Percentiles rank a stretch among this genome's conserved stretches.
Evolutionary conservation across 2,329 filamentous ascomycete genomes (phyloP).

Genomic region (Fusarium nelsonii): DNA sequence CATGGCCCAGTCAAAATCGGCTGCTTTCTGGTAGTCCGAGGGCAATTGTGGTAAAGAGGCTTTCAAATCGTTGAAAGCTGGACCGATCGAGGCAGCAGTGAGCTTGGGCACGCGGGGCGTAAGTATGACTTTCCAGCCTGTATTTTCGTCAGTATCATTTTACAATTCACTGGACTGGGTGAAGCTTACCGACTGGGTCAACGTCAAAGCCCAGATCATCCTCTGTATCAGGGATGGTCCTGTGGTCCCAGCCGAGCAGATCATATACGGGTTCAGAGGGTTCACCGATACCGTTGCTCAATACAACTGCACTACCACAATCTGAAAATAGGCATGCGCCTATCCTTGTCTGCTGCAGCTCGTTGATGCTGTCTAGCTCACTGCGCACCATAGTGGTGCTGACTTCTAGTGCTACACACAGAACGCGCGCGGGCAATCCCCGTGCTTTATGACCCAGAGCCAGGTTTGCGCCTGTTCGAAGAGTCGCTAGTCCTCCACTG

Average conservation of each 20-base stretch:
- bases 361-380: slow-evolving; percentile 73
- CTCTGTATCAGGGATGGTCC: slow-evolving; percentile 71
- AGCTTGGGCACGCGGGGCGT: slow-evolving; percentile 71
- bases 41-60: slow-evolving; percentile 61
- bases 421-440: slow-evolving; percentile 69
- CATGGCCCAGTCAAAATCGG: slow-evolving; percentile 79
- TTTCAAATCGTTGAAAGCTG: slow-evolving; percentile 68
- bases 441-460: slow-evolving; percentile 72
- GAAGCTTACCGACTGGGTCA: slow-evolving; percentile 66
- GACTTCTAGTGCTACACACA: slow-evolving; percentile 75
- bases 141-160: slow-evolving; percentile 30
- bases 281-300: slow-evolving; percentile 72
- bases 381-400: slow-evolving; percentile 72
- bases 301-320: slow-evolving; percentile 73
- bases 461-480: slow-evolving; percentile 75
- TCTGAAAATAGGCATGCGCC: slow-evolving; percentile 77
- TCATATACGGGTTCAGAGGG: slow-evolving; percentile 64
- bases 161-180: background rate
- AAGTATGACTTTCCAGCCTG: slow-evolving; percentile 75
- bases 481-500: slow-evolving; percentile 70
- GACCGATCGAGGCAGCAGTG: slow-evolving; percentile 63
- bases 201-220: slow-evolving; percentile 74
- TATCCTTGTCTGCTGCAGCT: slow-evolving; percentile 71
- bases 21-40: slow-evolving; percentile 57
- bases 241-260: slow-evolving; percentile 74